A percentile compares a stretch with the other conserved stretches of the same genome.
phyloP scores from a whole-genome alignment of 2,329 filamentous ascomycete species.

The Simplicillium sp. region DNA sequence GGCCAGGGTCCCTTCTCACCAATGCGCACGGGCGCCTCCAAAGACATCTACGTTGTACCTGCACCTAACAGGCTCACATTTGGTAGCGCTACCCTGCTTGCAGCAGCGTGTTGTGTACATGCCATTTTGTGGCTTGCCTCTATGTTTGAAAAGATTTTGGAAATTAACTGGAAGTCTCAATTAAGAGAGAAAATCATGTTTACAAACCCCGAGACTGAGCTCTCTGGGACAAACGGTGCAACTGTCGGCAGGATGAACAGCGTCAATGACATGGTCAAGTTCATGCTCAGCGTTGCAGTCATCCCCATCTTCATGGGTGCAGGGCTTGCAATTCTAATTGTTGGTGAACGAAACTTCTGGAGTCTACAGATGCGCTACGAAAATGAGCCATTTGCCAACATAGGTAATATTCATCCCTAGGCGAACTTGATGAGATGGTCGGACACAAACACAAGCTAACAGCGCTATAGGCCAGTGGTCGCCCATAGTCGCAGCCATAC shows the following conservation, averaged over 20 bases:
- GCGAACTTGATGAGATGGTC: too few relatives aligned
- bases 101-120: conserved; percentile 56
- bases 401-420: too few relatives aligned
- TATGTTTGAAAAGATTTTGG: conserved; percentile 55
- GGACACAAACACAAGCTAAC: too few relatives aligned
- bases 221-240: conserved; percentile 40
- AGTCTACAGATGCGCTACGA: conserved; percentile 45
- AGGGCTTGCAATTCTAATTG: conserved; percentile 47
- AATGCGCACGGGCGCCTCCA: too few relatives aligned
- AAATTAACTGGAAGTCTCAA: conserved; percentile 47
- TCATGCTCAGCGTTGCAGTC: conserved; percentile 45
- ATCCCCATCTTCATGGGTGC: conserved; percentile 49
- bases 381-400: too few relatives aligned
- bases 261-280: conserved; percentile 44
- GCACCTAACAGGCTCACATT: conserved; percentile 46
- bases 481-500: too few relatives aligned
- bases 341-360: conserved; percentile 57
- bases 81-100: conserved; percentile 48
- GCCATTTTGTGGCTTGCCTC: conserved; percentile 51
- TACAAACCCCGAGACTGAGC: conserved; percentile 22
- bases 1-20: too few relatives aligned
- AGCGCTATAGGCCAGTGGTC: too few relatives aligned
- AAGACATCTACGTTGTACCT: conserved; percentile 49
- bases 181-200: conserved; percentile 22
- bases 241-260: conserved; percentile 40